Evolutionary conservation across 805 yeast species (phyloP).

Genomic region (Ogataea henricii): DNA sequence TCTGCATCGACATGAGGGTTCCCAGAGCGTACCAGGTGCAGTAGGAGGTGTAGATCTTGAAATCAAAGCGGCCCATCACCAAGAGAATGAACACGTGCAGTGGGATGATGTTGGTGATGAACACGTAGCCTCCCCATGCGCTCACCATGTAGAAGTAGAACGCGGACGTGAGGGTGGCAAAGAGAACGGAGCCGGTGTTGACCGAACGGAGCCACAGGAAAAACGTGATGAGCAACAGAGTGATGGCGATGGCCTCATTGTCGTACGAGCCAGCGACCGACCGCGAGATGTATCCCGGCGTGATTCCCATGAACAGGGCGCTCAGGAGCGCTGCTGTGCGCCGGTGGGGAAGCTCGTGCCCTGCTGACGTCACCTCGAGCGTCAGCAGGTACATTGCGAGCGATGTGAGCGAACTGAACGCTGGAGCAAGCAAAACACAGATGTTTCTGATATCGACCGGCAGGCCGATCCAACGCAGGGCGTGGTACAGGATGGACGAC

Average conservation of each 20-base stretch:
- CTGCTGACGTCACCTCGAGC: constrained; percentile 80
- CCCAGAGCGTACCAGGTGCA: constrained; percentile 97
- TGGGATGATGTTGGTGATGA: constrained; percentile 96
- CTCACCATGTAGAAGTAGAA: constrained; percentile 98
- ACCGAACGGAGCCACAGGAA: constrained; percentile 94
- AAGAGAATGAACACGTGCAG: constrained; percentile 88
- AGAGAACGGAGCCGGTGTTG: constrained; percentile 85
- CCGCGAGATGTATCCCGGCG: constrained; percentile 97
- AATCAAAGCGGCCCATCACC: constrained; percentile 91
- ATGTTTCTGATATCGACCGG: constrained; percentile 95
- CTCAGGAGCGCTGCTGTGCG: constrained; percentile 83
- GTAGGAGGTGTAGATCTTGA: constrained; percentile 83
- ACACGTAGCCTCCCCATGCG: constrained; percentile 99
- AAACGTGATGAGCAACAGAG: constrained; percentile 92
- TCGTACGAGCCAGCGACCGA: constrained; percentile 99
- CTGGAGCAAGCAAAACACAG: constrained; percentile 96
- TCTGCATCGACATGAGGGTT: constrained; percentile 98
- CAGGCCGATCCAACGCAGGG: constrained; percentile 62
- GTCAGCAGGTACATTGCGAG: constrained; percentile 86
- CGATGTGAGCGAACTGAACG: constrained; percentile 91
- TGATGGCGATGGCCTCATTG: constrained; percentile 98
- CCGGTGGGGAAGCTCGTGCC: constrained; percentile 25
- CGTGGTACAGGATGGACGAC: constrained; percentile 84
- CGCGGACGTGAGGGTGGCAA: constrained; percentile 80
- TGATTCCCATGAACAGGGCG: constrained; percentile 94